Evolutionary conservation across 73 alveolate species (phyloP).

Genomic region (Breviolum minutum): DNA sequence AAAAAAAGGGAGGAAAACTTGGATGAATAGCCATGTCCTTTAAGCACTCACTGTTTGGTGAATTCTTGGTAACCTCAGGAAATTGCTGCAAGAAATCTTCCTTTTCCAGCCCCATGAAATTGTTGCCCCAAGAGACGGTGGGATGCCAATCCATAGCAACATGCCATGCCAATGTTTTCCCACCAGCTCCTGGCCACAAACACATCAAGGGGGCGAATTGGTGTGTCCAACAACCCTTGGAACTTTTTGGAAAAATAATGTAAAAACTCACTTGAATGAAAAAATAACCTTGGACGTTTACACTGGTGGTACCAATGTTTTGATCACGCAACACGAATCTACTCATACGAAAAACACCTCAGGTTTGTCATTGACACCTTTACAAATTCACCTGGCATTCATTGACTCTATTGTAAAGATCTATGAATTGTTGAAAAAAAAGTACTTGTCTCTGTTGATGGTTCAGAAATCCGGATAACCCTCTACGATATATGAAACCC

Average conservation of each 20-base stretch:
- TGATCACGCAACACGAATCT: background rate
- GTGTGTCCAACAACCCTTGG: too few relatives aligned
- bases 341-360: too few relatives aligned
- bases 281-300: background rate
- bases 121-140: background rate
- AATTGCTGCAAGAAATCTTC: too few relatives aligned
- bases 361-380: background rate
- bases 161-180: conserved; percentile 20
- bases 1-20: too few relatives aligned
- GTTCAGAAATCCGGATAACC: background rate
- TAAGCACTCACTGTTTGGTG: too few relatives aligned
- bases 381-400: too few relatives aligned
- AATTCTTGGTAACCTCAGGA: too few relatives aligned
- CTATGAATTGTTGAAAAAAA: too few relatives aligned
- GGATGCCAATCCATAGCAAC: conserved; percentile 71
- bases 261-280: background rate
- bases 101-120: too few relatives aligned
- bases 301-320: background rate
- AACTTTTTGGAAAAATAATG: background rate
- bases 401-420: too few relatives aligned
- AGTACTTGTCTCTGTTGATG: background rate
- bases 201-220: background rate
- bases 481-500: background rate
- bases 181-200: conserved; percentile 34
- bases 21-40: too few relatives aligned